Conservation (phyloP, 768 basidiomycete genomes). For the Kwoniella dendrophila region DNA sequence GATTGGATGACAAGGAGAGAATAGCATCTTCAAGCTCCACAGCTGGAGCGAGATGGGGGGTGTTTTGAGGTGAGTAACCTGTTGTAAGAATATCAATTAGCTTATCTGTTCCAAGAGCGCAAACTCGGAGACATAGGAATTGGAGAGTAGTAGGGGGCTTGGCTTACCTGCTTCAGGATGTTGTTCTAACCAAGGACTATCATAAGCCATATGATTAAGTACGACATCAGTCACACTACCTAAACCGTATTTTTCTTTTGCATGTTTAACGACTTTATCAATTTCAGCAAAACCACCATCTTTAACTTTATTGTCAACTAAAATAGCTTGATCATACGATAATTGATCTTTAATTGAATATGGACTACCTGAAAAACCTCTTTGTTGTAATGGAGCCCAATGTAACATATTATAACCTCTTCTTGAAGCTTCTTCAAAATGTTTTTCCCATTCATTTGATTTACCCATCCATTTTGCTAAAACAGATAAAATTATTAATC, state of each 20-base stretch:
- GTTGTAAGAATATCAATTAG: neutral
- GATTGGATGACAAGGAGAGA: conserved; percentile 72
- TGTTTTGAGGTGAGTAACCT: conserved; percentile 90
- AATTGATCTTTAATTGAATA: conserved; percentile 91
- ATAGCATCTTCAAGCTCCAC: conserved; percentile 87
- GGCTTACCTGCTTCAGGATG: conserved; percentile 91
- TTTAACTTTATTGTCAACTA: conserved; percentile 56
- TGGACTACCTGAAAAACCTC: conserved; percentile 85
- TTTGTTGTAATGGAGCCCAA: conserved; percentile 89
- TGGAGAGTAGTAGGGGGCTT: too few relatives aligned
- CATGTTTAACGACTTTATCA: conserved; percentile 61
- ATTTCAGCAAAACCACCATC: conserved; percentile 66
- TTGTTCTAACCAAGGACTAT: conserved; percentile 84
- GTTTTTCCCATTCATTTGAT: conserved; percentile 70
- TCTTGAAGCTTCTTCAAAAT: conserved; percentile 79
- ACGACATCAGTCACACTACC: conserved; percentile 93
- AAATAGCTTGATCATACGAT: conserved; percentile 76
- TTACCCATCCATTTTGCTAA: conserved; percentile 99
- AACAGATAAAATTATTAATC: conserved; percentile 81
- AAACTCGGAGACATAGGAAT: too few relatives aligned
- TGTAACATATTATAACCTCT: conserved; percentile 98
- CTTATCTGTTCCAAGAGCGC: neutral
- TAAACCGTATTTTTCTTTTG: conserved; percentile 82
- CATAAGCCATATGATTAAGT: conserved; percentile 94
- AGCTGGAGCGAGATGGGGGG: conserved; percentile 89